phyloP scores from a whole-genome alignment of 108 stramenopile species.

The Cyclotella kingstonii region DNA sequence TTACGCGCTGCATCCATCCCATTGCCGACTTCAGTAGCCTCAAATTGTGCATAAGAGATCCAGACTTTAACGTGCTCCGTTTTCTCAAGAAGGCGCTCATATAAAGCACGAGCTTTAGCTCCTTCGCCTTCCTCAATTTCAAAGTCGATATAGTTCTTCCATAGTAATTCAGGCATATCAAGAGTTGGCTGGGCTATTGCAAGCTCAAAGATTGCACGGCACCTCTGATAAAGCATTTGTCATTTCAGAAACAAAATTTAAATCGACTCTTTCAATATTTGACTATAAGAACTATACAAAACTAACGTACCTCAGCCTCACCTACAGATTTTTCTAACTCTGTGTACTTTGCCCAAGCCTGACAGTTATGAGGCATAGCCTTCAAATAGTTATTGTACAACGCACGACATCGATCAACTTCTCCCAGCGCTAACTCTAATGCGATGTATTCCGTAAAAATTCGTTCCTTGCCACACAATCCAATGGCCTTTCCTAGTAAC shows the following conservation, averaged over 20 bases:
- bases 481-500: slow-evolving; percentile 92
- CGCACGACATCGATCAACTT: slow-evolving; percentile 95
- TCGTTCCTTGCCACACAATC: slow-evolving; percentile 90
- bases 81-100: slow-evolving; percentile 90
- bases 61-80: slow-evolving; percentile 95
- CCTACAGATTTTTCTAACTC: slow-evolving; percentile 92
- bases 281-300: not conserved
- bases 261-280: not conserved
- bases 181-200: slow-evolving; percentile 89
- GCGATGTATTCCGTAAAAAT: slow-evolving; percentile 94
- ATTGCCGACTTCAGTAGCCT: slow-evolving; percentile 61
- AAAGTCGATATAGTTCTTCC: slow-evolving; percentile 98
- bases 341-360: slow-evolving; percentile 92
- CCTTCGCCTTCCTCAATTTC: slow-evolving; percentile 90
- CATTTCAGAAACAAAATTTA: not conserved
- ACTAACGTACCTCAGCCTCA: slow-evolving; percentile 67
- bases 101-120: slow-evolving; percentile 76
- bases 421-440: slow-evolving; percentile 94
- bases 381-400: slow-evolving; percentile 94
- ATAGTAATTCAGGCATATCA: slow-evolving; percentile 97
- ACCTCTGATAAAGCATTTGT: slow-evolving; percentile 58
- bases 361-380: slow-evolving; percentile 87
- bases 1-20: slow-evolving; percentile 71
- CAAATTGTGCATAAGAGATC: slow-evolving; percentile 83
- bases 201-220: slow-evolving; percentile 94